A percentile compares a stretch with the other conserved stretches of the same genome.
These are phyloP conservation scores for Helicostylum pulchrum DNA, from an alignment of 192 early-diverging fungal genomes.

Conservation along the genomic window DNA sequence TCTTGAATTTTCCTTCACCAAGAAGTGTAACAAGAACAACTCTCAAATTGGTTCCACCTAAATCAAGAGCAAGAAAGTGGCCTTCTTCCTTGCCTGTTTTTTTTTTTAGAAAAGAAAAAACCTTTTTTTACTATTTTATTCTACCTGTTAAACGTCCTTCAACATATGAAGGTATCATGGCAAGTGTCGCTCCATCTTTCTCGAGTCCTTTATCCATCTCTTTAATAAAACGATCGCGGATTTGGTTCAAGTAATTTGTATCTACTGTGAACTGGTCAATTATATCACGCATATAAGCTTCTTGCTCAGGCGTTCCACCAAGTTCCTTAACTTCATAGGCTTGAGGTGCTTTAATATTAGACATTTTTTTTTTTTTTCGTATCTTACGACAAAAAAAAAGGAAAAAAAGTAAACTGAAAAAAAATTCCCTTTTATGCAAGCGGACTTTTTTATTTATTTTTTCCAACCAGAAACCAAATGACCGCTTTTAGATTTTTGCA, in stretches of 20 bases:
- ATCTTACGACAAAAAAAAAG: too few species aligned
- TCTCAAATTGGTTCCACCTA: constrained; percentile 92
- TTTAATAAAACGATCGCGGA: constrained; percentile 56
- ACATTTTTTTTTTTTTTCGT: neutral
- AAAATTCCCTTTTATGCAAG: too few species aligned
- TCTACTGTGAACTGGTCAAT: constrained; percentile 52
- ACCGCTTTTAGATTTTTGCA: too few species aligned
- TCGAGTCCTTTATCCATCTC: constrained; percentile 66
- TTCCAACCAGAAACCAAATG: too few species aligned
- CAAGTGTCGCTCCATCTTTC: constrained; percentile 51
- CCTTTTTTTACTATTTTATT: constrained; percentile 10
- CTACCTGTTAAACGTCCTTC: constrained; percentile 60
- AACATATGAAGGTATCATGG: constrained; percentile 93
- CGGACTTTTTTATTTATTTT: too few species aligned
- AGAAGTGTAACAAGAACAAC: constrained; percentile 82
- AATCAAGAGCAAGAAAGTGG: constrained; percentile 83
- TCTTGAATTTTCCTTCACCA: constrained; percentile 67
- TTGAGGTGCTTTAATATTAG: constrained; percentile 8
- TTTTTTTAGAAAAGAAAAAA: too few species aligned
- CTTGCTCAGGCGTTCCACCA: constrained; percentile 47
- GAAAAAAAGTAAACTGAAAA: too few species aligned
- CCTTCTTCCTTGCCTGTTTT: constrained; percentile 67
- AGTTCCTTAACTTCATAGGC: constrained; percentile 34
- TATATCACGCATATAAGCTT: constrained; percentile 48
- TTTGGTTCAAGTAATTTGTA: constrained; percentile 50